A percentile compares a stretch with the other conserved stretches of the same genome.
These are phyloP conservation scores for Heteromeles arbutifolia DNA, from an alignment of 306 rosid species.

Conservation along the genomic window DNA sequence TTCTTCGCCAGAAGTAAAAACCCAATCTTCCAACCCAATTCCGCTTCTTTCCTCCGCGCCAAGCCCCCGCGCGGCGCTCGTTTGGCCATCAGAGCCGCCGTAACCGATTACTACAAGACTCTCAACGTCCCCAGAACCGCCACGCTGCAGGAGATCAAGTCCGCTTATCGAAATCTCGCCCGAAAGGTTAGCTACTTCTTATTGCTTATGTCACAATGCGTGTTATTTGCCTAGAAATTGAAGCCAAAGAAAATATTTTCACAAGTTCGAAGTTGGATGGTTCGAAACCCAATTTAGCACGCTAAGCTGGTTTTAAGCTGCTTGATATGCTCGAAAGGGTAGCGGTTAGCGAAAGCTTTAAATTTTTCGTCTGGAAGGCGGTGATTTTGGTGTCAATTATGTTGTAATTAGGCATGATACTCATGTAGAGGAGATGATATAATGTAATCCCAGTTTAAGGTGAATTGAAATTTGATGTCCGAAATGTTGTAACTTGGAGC, in stretches of 20 bases:
- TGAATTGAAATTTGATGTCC: conserved; percentile 5
- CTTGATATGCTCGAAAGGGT: background rate
- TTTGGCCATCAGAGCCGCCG: conserved; percentile 33
- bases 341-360: background rate
- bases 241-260: background rate
- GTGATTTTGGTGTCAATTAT: background rate
- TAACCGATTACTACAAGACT: conserved; percentile 56
- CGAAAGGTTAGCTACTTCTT: conserved; percentile 56
- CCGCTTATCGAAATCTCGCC: conserved; percentile 72
- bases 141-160: conserved; percentile 67
- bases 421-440: background rate
- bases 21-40: conserved; percentile 19
- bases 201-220: conserved; percentile 7
- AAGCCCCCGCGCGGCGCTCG: conserved; percentile 22
- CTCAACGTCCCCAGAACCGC: conserved; percentile 58
- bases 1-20: conserved; percentile 8
- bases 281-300: background rate
- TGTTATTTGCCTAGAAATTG: conserved; percentile 5
- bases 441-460: background rate
- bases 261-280: background rate
- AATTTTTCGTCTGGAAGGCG: background rate
- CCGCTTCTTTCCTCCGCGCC: conserved; percentile 9
- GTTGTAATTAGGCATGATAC: background rate
- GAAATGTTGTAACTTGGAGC: conserved; percentile 10
- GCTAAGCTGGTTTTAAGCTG: background rate